phyloP scores from a whole-genome alignment of 179 eudicot genomes.

The Beta corolliflora region DNA sequence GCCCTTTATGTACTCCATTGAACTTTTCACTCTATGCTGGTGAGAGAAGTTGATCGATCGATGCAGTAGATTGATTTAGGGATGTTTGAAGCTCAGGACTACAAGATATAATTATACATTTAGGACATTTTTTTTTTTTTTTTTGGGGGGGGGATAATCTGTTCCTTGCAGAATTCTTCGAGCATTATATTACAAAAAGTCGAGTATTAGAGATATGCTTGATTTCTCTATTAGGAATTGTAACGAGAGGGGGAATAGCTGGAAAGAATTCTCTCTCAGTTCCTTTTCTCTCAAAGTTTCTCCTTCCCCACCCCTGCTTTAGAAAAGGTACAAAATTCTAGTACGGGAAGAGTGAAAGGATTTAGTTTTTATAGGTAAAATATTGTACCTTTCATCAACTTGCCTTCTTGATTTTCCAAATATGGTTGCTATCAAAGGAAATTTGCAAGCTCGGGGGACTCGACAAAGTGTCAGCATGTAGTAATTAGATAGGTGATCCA shows the following conservation, averaged over 20 bases:
- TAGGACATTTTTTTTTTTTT: neutral
- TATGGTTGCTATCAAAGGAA: neutral
- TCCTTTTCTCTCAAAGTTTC: neutral
- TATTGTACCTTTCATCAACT: neutral
- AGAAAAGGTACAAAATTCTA: neutral
- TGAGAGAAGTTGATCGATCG: neutral
- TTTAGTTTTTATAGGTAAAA: neutral
- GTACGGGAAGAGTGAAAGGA: neutral
- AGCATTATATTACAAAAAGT: neutral
- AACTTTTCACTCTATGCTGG: neutral
- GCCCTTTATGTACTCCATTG: neutral
- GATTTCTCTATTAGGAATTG: neutral
- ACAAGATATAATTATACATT: neutral
- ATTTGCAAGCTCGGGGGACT: neutral
- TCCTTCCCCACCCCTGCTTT: neutral
- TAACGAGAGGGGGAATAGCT: neutral
- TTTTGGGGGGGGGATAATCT: neutral
- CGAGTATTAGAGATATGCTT: neutral
- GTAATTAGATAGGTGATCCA: neutral
- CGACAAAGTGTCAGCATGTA: neutral
- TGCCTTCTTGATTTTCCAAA: neutral
- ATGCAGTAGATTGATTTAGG: neutral
- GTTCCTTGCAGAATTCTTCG: neutral
- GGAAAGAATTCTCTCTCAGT: neutral
- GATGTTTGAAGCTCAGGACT: neutral